phyloP scores from a whole-genome alignment of 2,329 filamentous ascomycete species.

The Calonectria hongkongensis region DNA sequence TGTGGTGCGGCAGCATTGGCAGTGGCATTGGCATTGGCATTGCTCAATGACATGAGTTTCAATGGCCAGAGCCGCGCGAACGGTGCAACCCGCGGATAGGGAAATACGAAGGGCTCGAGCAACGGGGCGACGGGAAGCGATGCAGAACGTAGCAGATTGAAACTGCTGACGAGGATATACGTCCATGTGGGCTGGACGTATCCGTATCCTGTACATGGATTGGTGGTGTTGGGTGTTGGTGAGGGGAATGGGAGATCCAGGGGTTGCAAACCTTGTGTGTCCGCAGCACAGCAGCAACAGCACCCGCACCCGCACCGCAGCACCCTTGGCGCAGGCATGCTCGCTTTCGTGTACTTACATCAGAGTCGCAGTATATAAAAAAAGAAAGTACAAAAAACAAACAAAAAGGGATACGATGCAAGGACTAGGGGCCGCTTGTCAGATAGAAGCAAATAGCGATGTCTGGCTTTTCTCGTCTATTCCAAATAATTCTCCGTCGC shows the following conservation, averaged over 20 bases:
- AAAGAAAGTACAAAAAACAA: neutral
- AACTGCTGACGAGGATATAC: slow-evolving; percentile 15
- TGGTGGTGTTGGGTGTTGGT: slow-evolving; percentile 19
- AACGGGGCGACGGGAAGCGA: slow-evolving; percentile 14
- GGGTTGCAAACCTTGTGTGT: slow-evolving; percentile 12
- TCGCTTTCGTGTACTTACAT: slow-evolving; percentile 5
- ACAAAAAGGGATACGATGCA: slow-evolving; percentile 1
- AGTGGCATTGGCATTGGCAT: neutral
- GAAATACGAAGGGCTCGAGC: slow-evolving; percentile 16
- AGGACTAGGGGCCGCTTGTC: neutral
- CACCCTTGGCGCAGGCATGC: neutral
- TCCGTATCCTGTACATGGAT: slow-evolving; percentile 21
- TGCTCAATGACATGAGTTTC: neutral
- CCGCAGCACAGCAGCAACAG: neutral
- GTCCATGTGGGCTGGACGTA: slow-evolving; percentile 15
- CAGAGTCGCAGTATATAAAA: neutral
- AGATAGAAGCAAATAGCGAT: neutral
- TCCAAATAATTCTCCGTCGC: neutral
- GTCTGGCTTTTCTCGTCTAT: neutral
- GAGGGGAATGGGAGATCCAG: slow-evolving; percentile 1
- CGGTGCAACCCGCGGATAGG: neutral
- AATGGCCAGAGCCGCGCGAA: slow-evolving; percentile 4
- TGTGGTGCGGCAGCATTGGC: neutral
- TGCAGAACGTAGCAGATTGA: slow-evolving; percentile 5
- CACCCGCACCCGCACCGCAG: neutral